Evolutionary conservation across 2,329 filamentous ascomycete genomes (phyloP), one percentile per base, ranked within the genome.

Genomic region (Chaetomium olivaceum): DNA sequence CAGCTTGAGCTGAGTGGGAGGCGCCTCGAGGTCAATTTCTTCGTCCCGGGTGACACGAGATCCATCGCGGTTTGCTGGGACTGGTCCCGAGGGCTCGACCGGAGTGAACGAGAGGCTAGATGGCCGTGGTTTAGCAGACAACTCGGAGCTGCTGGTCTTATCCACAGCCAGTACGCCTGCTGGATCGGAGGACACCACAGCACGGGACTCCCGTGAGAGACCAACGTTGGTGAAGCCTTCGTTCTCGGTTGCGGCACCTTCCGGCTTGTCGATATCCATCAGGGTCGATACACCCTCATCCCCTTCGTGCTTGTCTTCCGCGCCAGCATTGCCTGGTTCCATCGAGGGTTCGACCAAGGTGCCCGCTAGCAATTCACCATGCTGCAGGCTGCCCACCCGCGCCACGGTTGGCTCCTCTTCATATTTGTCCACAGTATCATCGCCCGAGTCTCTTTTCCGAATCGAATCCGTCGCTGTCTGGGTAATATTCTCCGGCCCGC

Each of bases 1-100:
- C 23, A 68, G 36, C 51, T 69, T 72, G 23, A 69, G 65, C 46
- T 68, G 67, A 8, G 65, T 52, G 21, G 69, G 68, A n/a, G 70
- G 52, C 16, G 48, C 21, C 19, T 64, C 66, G 27, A 61, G 16
- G 4, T 7, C 31, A 27, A 21, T 25, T 12, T 51, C 59, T 50
- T 68, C 58, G 2, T 64, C 60, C 6, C 48, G 39, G 9, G 39
- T 16, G 19, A 46, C 31, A 19, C 33, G 52, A 16, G 29, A 4
- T 51, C 9, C 50, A 5, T 27, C 51, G 9, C 56, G 25, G 33
- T 58, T 50, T 23, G 27, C 55, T 21, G 61, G n/a, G 14, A 14
- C 55, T 8, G 21, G 33, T 31, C n/a, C 52, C 8, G 43, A 23
- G 9, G 54, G 31, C 25, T 62, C 62, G 33, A 36, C 12, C n/a